Percentiles rank a stretch among this genome's conserved stretches.
Evolutionary conservation across 148 eudicot species (phyloP).

Genomic region (Arbutus unedo): DNA sequence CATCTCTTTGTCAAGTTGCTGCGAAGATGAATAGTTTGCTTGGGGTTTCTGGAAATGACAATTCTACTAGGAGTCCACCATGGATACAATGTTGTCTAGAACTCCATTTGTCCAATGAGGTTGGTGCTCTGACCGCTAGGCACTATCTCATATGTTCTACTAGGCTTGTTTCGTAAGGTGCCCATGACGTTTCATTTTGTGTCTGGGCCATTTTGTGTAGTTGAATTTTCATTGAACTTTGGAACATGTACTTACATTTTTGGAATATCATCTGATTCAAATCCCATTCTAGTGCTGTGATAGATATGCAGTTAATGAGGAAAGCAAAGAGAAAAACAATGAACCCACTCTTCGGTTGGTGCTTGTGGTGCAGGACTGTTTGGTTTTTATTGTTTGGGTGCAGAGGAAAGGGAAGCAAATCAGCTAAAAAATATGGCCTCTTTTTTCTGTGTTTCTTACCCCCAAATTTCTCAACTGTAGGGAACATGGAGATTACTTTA

Average conservation of each 20-base stretch:
- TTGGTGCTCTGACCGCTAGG: neutral
- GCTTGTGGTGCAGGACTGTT: neutral
- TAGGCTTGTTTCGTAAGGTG: neutral
- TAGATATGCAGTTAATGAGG: neutral
- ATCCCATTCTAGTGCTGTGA: neutral
- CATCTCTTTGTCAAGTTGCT: neutral
- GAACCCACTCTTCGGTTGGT: neutral
- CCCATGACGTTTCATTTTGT: neutral
- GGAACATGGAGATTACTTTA: neutral
- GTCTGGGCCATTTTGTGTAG: neutral
- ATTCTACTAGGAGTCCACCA: constrained; percentile 12
- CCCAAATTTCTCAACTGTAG: neutral
- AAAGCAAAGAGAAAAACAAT: neutral
- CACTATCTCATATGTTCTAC: constrained; percentile 9
- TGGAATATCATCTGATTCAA: neutral
- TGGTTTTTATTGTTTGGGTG: neutral
- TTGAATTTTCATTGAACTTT: neutral
- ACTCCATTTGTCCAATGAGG: neutral
- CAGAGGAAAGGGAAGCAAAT: neutral
- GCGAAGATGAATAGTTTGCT: constrained; percentile 12
- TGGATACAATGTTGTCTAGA: constrained; percentile 15
- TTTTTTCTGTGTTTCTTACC: neutral
- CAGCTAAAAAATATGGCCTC: neutral
- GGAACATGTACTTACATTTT: neutral
- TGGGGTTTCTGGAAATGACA: constrained; percentile 4